Percentiles rank a stretch among this genome's conserved stretches.
phyloP scores from a whole-genome alignment of 257 asterid species.

The Nicotiana obtusifolia region DNA sequence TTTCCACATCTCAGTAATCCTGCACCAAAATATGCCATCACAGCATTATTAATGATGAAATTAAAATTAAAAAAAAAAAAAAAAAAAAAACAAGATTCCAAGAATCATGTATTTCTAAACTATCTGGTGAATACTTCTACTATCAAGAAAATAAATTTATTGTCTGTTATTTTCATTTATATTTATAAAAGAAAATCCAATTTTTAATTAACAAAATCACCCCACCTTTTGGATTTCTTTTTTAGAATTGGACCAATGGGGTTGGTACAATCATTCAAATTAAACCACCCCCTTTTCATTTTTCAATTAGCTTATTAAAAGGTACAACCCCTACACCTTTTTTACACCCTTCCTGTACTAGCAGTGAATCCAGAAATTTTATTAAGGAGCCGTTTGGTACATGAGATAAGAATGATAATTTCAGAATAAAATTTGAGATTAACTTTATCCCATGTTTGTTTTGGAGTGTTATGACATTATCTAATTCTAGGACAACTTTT shows the following conservation, averaged over 20 bases:
- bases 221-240: not conserved
- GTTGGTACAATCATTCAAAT: not conserved
- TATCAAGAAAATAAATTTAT: not conserved
- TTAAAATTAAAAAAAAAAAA: too few relatives aligned
- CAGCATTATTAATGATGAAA: not conserved
- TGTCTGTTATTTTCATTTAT: not conserved
- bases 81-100: not conserved
- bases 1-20: slow-evolving; percentile 90
- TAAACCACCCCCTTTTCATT: not conserved
- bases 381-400: too few relatives aligned
- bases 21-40: slow-evolving; percentile 22
- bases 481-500: too few relatives aligned
- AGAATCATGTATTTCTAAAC: not conserved
- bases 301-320: not conserved
- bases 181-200: not conserved
- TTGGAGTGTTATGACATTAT: too few relatives aligned
- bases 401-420: too few relatives aligned
- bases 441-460: too few relatives aligned
- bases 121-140: not conserved
- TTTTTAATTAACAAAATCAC: not conserved
- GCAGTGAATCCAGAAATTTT: too few relatives aligned
- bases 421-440: too few relatives aligned
- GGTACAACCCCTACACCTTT: not conserved
- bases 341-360: not conserved
- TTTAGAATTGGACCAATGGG: not conserved